phyloP scores from a whole-genome alignment of 1,284 basidiomycete genomes.

The Puccinia coronata region DNA sequence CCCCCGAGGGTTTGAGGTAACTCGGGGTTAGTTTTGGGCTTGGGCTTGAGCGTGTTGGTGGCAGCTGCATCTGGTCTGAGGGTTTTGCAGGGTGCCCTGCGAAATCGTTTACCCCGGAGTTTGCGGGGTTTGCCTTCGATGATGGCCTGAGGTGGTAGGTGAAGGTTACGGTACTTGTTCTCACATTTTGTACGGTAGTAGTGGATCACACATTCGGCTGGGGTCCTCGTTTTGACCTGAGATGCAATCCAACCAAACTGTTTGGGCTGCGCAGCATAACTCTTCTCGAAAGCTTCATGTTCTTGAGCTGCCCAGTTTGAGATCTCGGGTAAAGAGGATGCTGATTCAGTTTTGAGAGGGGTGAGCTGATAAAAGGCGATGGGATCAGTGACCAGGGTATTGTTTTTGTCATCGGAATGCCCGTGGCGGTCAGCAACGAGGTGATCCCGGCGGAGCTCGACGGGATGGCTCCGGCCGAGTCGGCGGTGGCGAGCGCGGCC shows the following conservation, averaged over 20 bases:
- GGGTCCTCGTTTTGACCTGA: constrained; percentile 35
- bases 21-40: not conserved
- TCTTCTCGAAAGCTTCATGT: constrained; percentile 38
- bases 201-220: constrained; percentile 47
- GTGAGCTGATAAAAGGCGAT: constrained; percentile 41
- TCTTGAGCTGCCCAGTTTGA: constrained; percentile 43
- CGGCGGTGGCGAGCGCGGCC: not conserved
- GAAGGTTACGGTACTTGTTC: constrained; percentile 44
- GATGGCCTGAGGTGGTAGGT: constrained; percentile 8
- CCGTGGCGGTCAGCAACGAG: constrained; percentile 31
- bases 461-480: not conserved
- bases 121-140: constrained; percentile 26
- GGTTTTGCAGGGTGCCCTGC: constrained; percentile 2
- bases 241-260: constrained; percentile 49
- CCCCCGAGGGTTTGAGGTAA: not conserved
- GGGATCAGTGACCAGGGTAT: constrained; percentile 41
- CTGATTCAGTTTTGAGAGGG: constrained; percentile 13
- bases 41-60: constrained; percentile 20
- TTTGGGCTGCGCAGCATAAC: constrained; percentile 42
- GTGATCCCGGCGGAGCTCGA: constrained; percentile 16
- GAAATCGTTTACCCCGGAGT: constrained; percentile 31
- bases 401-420: constrained; percentile 9
- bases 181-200: constrained; percentile 48
- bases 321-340: not conserved
- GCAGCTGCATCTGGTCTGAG: not conserved